These are phyloP conservation scores for Leccinum broughii DNA, from an alignment of 768 basidiomycete species.

Conservation along the genomic window DNA sequence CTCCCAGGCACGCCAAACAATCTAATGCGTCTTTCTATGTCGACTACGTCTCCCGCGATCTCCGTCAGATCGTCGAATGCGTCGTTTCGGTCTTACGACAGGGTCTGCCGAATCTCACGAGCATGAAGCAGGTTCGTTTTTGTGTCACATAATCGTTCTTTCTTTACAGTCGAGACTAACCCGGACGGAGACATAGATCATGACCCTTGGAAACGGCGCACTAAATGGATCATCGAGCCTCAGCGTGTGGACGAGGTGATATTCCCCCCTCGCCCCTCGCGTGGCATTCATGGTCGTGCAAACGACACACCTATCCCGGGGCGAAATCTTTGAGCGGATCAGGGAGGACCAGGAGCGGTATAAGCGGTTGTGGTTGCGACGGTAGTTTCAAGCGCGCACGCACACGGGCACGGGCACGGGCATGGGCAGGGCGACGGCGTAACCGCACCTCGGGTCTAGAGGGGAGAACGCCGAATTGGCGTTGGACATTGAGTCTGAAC, in stretches of 20 bases:
- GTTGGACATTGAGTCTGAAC: slow-evolving; percentile 83
- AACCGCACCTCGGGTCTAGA: background rate
- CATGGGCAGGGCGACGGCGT: background rate
- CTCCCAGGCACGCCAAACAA: slow-evolving; percentile 35
- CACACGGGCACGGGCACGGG: background rate
- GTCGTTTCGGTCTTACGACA: slow-evolving; percentile 91
- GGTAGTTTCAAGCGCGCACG: slow-evolving; percentile 87
- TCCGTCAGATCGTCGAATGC: slow-evolving; percentile 72
- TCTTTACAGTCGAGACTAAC: background rate
- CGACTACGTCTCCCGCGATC: slow-evolving; percentile 74
- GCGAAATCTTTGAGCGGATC: slow-evolving; percentile 82
- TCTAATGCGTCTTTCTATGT: slow-evolving; percentile 62
- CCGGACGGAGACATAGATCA: background rate
- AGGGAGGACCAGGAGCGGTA: slow-evolving; percentile 93
- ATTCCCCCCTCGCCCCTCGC: slow-evolving; percentile 1
- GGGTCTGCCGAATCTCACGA: slow-evolving; percentile 84
- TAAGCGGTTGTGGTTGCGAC: slow-evolving; percentile 84
- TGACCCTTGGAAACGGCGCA: slow-evolving; percentile 82
- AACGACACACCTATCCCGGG: slow-evolving; percentile 45
- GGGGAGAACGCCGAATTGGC: slow-evolving; percentile 51
- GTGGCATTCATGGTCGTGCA: background rate
- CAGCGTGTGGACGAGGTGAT: slow-evolving; percentile 75
- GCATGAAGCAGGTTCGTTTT: slow-evolving; percentile 78
- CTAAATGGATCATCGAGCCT: slow-evolving; percentile 80
- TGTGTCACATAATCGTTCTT: background rate